Evolutionary conservation across 2,329 filamentous ascomycete genomes (phyloP).

Genomic region (Colletotrichum kahawae): DNA sequence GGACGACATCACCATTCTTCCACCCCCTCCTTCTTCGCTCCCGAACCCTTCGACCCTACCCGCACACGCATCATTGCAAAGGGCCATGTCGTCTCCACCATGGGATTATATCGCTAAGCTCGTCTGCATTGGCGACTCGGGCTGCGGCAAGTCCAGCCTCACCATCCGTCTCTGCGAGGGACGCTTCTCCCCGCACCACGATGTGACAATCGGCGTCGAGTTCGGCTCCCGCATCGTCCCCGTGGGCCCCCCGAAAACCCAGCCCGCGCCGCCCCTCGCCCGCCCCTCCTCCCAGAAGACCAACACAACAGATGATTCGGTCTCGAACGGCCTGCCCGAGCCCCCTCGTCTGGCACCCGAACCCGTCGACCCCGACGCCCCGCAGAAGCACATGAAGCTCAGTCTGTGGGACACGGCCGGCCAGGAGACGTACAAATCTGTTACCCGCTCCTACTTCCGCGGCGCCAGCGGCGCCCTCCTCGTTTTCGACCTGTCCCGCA

Average conservation of each 20-base stretch:
- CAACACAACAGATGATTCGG: constrained; percentile 6
- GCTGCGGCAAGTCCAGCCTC: constrained; percentile 92
- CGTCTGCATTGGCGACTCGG: constrained; percentile 95
- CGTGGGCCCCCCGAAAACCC: constrained; percentile 78
- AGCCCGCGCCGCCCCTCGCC: constrained; percentile 40
- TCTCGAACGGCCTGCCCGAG: constrained; percentile 53
- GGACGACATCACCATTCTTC: neutral
- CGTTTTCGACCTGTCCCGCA: constrained; percentile 92
- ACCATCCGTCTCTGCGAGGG: constrained; percentile 97
- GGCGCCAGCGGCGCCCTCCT: constrained; percentile 76
- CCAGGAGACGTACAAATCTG: constrained; percentile 96
- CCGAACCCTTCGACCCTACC: neutral
- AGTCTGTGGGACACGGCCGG: constrained; percentile 96
- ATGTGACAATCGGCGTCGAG: constrained; percentile 96
- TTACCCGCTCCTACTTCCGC: constrained; percentile 92
- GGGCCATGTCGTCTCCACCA: constrained; percentile 66
- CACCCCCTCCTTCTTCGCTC: neutral
- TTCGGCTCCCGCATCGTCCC: constrained; percentile 93
- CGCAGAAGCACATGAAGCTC: constrained; percentile 86
- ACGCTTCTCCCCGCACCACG: constrained; percentile 91
- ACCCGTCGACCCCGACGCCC: constrained; percentile 31
- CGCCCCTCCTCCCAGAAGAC: constrained; percentile 9
- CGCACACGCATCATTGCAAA: constrained; percentile 14
- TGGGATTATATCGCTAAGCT: constrained; percentile 99
- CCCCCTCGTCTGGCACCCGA: constrained; percentile 46